A percentile compares a stretch with the other conserved stretches of the same genome.
Evolutionary conservation across 2,329 filamentous ascomycete species (phyloP).

Genomic region (Remersonia thermophila): DNA sequence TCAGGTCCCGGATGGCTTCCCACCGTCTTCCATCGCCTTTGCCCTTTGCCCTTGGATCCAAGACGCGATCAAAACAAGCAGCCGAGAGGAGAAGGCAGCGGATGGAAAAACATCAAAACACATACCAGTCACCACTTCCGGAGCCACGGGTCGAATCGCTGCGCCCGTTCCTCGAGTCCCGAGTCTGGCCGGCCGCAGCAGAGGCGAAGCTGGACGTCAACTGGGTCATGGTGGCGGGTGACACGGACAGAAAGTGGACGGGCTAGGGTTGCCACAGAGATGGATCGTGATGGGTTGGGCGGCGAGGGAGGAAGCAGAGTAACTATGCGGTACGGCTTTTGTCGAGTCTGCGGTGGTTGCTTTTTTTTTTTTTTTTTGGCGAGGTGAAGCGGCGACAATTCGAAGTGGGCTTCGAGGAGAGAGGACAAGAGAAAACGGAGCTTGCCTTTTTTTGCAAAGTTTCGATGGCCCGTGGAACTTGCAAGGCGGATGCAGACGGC

Average conservation of each 20-base stretch:
- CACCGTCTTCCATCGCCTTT: too few species aligned
- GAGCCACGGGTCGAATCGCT: constrained; percentile 38
- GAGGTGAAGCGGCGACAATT: neutral
- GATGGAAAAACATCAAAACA: constrained; percentile 14
- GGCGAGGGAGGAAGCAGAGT: too few species aligned
- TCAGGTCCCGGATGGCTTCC: too few species aligned
- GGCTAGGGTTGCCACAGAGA: too few species aligned
- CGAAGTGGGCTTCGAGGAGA: too few species aligned
- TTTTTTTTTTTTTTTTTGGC: constrained; percentile 1
- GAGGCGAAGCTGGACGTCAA: constrained; percentile 76
- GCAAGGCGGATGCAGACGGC: constrained; percentile 14
- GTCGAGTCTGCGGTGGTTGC: too few species aligned
- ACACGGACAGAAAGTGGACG: neutral
- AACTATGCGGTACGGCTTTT: too few species aligned
- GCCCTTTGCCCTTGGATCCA: neutral
- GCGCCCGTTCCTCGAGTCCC: constrained; percentile 46
- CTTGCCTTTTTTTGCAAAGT: constrained; percentile 18
- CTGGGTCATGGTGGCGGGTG: constrained; percentile 45
- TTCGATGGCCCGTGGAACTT: constrained; percentile 17
- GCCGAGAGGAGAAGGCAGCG: neutral
- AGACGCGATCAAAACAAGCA: neutral
- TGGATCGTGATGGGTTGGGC: too few species aligned
- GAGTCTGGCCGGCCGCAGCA: constrained; percentile 64
- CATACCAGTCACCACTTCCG: constrained; percentile 62
- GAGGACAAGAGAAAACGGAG: too few species aligned